These are phyloP conservation scores for Coniochaeta sp. DNA, from an alignment of 2,329 filamentous ascomycete species.

Conservation along the genomic window DNA sequence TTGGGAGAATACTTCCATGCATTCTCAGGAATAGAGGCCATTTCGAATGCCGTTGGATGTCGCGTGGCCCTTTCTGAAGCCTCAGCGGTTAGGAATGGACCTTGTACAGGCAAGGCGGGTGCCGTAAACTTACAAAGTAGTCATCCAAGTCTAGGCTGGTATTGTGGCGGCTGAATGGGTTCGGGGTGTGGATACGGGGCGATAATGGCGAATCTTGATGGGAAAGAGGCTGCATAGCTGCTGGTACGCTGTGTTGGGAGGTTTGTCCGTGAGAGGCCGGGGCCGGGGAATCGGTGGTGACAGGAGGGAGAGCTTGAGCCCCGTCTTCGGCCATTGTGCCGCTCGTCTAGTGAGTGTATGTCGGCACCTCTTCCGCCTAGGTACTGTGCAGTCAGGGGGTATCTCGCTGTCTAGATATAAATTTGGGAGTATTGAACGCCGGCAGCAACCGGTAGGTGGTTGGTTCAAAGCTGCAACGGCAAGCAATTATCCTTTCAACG, in stretches of 20 bases:
- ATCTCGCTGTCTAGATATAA: background rate
- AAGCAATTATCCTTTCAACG: background rate
- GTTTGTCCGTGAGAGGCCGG: background rate
- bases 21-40: slow-evolving; percentile 71
- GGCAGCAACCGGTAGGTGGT: background rate
- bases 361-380: background rate
- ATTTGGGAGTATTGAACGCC: background rate
- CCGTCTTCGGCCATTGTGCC: slow-evolving; percentile 7
- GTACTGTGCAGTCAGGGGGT: background rate
- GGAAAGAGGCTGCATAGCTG: background rate
- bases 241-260: background rate
- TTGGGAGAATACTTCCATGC: slow-evolving; percentile 66
- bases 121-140: slow-evolving; percentile 32
- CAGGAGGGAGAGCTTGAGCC: background rate
- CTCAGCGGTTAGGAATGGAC: background rate
- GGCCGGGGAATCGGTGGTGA: background rate
- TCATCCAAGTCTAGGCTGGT: slow-evolving; percentile 32
- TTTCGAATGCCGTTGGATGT: slow-evolving; percentile 69
- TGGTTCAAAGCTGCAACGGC: background rate
- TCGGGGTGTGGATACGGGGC: slow-evolving; percentile 17
- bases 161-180: slow-evolving; percentile 22
- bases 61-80: slow-evolving; percentile 49
- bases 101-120: background rate
- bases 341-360: background rate
- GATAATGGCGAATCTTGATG: slow-evolving; percentile 17